These are phyloP conservation scores for Cercis canadensis DNA, from an alignment of 306 rosid species.

Conservation along the genomic window DNA sequence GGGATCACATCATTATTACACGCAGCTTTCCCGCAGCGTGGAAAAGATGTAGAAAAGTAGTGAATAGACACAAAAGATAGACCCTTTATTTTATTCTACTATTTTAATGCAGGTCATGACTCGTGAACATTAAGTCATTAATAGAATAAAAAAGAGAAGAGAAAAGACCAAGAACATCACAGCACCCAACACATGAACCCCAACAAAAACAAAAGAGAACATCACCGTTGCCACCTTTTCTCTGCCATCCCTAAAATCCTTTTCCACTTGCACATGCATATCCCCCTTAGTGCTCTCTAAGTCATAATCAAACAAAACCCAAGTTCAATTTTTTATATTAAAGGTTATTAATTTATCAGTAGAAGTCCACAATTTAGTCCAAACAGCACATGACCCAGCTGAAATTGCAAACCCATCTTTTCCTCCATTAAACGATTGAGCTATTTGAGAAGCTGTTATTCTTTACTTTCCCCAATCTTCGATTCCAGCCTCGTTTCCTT, in stretches of 20 bases:
- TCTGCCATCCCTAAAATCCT: slow-evolving; percentile 22
- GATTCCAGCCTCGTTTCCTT: slow-evolving; percentile 16
- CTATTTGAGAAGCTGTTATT: slow-evolving; percentile 37
- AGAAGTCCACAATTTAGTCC: slow-evolving; percentile 11
- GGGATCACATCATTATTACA: no score
- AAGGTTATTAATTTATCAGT: slow-evolving; percentile 6
- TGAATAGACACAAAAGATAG: no score
- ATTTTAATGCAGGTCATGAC: no score
- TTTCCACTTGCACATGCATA: slow-evolving; percentile 48
- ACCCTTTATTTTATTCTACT: no score
- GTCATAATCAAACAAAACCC: slow-evolving; percentile 45
- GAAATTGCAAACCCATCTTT: slow-evolving; percentile 13
- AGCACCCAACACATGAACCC: slow-evolving; percentile 4
- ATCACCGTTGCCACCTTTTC: background rate
- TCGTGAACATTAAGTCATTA: no score
- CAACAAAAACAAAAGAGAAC: background rate
- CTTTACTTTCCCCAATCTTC: slow-evolving; percentile 40
- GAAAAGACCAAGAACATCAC: background rate
- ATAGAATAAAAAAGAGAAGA: background rate
- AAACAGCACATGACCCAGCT: slow-evolving; percentile 34
- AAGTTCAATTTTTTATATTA: background rate
- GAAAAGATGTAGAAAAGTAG: no score
- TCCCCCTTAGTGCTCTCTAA: slow-evolving; percentile 25
- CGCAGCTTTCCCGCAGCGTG: no score
- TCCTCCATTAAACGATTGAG: slow-evolving; percentile 25